Evolutionary conservation across 2,329 filamentous ascomycete genomes (phyloP).

Genomic region (Xylariaceae sp.): DNA sequence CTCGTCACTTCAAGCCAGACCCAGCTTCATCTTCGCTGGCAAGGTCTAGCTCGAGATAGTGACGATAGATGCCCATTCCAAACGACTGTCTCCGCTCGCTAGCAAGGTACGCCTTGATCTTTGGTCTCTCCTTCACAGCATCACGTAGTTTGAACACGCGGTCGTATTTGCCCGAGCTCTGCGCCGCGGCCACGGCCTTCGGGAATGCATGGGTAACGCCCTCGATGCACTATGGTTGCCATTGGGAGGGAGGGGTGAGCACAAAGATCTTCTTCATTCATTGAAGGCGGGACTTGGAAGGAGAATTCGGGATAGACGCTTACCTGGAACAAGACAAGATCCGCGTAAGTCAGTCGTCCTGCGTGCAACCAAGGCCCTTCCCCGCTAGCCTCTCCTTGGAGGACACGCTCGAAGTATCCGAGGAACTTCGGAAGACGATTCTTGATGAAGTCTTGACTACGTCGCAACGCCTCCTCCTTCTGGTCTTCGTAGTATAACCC

Average conservation of each 20-base stretch:
- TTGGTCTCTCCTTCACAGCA: slow-evolving; percentile 55
- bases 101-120: slow-evolving; percentile 62
- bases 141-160: slow-evolving; percentile 60
- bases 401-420: slow-evolving; percentile 61
- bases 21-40: too few species aligned
- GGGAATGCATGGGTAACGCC: slow-evolving; percentile 64
- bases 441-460: slow-evolving; percentile 52
- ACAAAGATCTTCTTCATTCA: too few species aligned
- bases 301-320: slow-evolving; percentile 9
- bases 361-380: slow-evolving; percentile 63
- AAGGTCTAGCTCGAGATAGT: slow-evolving; percentile 66
- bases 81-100: slow-evolving; percentile 61
- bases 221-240: slow-evolving; percentile 34
- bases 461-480: slow-evolving; percentile 57
- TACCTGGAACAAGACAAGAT: slow-evolving; percentile 68
- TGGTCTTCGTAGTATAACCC: slow-evolving; percentile 68
- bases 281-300: too few species aligned
- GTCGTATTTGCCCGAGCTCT: slow-evolving; percentile 51
- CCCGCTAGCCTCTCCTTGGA: slow-evolving; percentile 51
- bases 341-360: slow-evolving; percentile 61
- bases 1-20: too few species aligned
- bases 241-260: not conserved
- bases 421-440: slow-evolving; percentile 67
- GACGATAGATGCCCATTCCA: slow-evolving; percentile 59
- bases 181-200: slow-evolving; percentile 53